phyloP scores from a whole-genome alignment of 2,329 filamentous ascomycete genomes.

The Diaporthe sp. region DNA sequence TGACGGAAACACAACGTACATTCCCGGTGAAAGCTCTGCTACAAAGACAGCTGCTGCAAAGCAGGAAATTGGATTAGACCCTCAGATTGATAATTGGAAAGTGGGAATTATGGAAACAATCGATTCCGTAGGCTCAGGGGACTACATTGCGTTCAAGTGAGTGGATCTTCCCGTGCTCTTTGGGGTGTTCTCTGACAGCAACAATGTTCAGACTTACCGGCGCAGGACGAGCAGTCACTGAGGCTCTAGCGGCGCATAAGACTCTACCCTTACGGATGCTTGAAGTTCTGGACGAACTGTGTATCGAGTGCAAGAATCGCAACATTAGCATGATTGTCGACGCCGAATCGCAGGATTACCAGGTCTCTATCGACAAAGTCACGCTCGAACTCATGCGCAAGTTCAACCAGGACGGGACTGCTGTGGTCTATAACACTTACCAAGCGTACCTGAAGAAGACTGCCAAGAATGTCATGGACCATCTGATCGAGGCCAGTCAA shows the following conservation, averaged over 20 bases:
- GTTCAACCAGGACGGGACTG: background rate
- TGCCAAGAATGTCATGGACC: background rate
- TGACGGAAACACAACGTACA: too few relatives aligned
- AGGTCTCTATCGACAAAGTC: background rate
- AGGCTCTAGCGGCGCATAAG: background rate
- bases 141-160: background rate
- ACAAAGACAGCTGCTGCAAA: too few relatives aligned
- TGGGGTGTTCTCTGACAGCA: background rate
- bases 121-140: background rate
- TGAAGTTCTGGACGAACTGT: background rate
- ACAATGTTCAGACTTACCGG: background rate
- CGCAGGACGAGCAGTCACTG: background rate
- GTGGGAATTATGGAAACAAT: background rate
- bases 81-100: background rate
- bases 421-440: background rate
- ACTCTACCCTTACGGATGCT: background rate
- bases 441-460: background rate
- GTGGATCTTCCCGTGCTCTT: background rate
- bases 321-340: background rate
- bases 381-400: background rate
- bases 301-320: background rate
- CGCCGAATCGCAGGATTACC: background rate
- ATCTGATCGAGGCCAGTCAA: background rate
- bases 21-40: too few relatives aligned
- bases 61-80: background rate